A percentile compares a stretch with the other conserved stretches of the same genome.
These are phyloP conservation scores for Pezicula neosporulosa DNA, from an alignment of 2,329 filamentous ascomycete genomes.

Conservation along the genomic window DNA sequence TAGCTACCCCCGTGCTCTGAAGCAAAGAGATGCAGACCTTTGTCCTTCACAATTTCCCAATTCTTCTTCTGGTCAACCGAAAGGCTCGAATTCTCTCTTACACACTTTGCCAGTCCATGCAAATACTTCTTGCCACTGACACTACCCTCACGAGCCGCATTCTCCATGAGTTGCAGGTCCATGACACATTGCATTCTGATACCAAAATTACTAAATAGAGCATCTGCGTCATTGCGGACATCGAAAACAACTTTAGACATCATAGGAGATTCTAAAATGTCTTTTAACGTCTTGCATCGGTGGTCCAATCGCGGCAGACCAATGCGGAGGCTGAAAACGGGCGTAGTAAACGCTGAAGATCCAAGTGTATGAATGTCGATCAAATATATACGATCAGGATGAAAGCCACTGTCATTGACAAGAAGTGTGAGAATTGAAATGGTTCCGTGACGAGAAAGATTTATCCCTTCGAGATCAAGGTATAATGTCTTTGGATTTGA, in stretches of 20 bases:
- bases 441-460: slow-evolving; percentile 34
- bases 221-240: too few relatives aligned
- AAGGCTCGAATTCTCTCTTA: not conserved
- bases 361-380: too few relatives aligned
- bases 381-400: not conserved
- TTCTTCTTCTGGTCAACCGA: not conserved
- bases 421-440: slow-evolving; percentile 37
- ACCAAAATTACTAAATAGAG: too few relatives aligned
- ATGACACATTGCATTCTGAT: too few relatives aligned
- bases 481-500: slow-evolving; percentile 22
- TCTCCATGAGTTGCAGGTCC: too few relatives aligned
- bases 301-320: too few relatives aligned
- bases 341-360: too few relatives aligned
- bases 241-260: too few relatives aligned
- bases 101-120: not conserved
- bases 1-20: slow-evolving; percentile 38
- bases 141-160: not conserved
- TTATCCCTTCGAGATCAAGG: slow-evolving; percentile 38
- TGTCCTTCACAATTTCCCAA: slow-evolving; percentile 26
- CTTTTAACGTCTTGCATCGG: too few relatives aligned
- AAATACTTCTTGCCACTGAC: not conserved
- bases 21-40: slow-evolving; percentile 33
- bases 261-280: too few relatives aligned
- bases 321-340: too few relatives aligned
- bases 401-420: not conserved